phyloP scores from a whole-genome alignment of 148 eudicot genomes.

The Silene uniflora region DNA sequence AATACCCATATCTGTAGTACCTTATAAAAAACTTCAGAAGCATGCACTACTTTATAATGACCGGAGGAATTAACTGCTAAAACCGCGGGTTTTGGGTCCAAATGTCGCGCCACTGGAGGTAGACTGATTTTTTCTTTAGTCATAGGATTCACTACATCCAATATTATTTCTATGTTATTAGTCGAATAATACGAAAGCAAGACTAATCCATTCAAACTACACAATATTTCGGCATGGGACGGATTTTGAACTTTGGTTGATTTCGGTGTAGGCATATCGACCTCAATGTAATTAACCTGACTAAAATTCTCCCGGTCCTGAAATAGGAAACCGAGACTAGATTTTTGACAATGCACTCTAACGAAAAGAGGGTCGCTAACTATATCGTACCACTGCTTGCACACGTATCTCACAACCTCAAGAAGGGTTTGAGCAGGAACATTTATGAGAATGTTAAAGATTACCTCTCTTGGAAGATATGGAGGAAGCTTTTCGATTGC shows the following conservation, averaged over 20 bases:
- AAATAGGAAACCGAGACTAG: no score
- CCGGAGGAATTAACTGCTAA: background rate
- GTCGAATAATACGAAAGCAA: conserved; percentile 6
- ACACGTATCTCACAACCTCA: conserved; percentile 12
- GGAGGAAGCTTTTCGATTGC: no score
- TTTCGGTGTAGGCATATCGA: background rate
- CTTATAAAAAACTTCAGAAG: no score
- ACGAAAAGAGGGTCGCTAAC: background rate
- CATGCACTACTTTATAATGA: conserved; percentile 14
- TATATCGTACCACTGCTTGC: conserved; percentile 9
- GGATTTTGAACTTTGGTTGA: background rate
- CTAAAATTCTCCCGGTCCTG: background rate
- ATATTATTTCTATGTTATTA: background rate
- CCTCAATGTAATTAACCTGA: background rate
- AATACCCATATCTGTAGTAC: conserved; percentile 1
- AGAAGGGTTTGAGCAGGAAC: conserved; percentile 6
- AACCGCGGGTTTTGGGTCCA: background rate
- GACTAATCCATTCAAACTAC: conserved; percentile 6
- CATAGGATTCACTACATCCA: conserved; percentile 6
- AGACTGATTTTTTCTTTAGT: conserved; percentile 12
- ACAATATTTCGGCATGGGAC: background rate
- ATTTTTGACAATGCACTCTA: background rate
- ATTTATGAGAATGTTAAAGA: conserved; percentile 6
- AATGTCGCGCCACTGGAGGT: background rate
- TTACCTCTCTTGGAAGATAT: background rate